Evolutionary conservation across 140 eudicot genomes (phyloP).

Genomic region (Erigeron philadelphicus): DNA sequence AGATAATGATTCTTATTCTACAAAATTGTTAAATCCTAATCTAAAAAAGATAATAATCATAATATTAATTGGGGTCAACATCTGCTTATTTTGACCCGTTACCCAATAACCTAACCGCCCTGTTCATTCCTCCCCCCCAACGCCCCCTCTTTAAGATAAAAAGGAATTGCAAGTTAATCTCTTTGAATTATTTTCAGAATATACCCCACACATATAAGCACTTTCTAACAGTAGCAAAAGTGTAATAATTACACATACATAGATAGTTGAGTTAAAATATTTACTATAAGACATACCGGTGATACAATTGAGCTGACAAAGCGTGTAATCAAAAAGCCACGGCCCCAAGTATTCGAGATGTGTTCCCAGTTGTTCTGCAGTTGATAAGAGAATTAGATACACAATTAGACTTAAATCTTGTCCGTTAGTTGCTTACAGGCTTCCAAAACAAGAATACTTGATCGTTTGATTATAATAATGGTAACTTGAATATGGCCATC

Average conservation of each 20-base stretch:
- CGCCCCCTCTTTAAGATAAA: too few species aligned
- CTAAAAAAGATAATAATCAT: too few species aligned
- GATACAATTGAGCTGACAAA: conserved; percentile 78
- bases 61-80: too few species aligned
- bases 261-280: conserved; percentile 2
- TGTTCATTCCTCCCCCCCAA: too few species aligned
- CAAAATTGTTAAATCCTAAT: too few species aligned
- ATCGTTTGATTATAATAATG: too few species aligned
- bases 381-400: conserved; percentile 14
- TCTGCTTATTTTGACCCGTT: too few species aligned
- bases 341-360: conserved; percentile 65
- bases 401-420: background rate
- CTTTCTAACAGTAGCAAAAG: background rate
- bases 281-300: conserved; percentile 51
- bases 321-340: conserved; percentile 74
- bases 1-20: too few species aligned
- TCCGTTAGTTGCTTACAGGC: background rate
- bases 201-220: background rate
- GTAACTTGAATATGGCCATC: too few species aligned
- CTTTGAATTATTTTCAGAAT: background rate
- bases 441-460: too few species aligned
- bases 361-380: conserved; percentile 85
- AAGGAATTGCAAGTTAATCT: too few species aligned
- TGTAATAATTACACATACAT: background rate
- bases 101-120: too few species aligned